phyloP scores from a whole-genome alignment of 2,329 filamentous ascomycete species.

The Fusarium sp. region DNA sequence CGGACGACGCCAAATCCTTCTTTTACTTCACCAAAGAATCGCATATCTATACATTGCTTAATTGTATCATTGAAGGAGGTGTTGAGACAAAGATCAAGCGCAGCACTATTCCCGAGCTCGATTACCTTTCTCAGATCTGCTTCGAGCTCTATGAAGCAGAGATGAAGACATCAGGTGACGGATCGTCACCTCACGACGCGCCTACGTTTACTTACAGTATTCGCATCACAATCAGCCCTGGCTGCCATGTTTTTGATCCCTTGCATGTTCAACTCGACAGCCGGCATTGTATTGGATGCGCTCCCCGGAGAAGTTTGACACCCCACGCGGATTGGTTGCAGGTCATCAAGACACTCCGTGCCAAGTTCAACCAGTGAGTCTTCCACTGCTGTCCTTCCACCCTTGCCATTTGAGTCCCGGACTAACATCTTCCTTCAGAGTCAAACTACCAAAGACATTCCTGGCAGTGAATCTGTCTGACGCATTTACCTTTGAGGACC shows the following conservation, averaged over 20 bases:
- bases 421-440: conserved; percentile 57
- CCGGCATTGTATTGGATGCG: conserved; percentile 95
- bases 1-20: conserved; percentile 93
- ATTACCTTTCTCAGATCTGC: conserved; percentile 97
- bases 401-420: conserved; percentile 16
- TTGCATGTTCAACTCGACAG: conserved; percentile 96
- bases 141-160: conserved; percentile 98
- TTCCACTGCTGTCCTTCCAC: background rate
- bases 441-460: conserved; percentile 76
- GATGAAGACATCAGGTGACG: conserved; percentile 68
- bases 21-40: conserved; percentile 99
- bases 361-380: conserved; percentile 91
- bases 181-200: conserved; percentile 60
- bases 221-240: conserved; percentile 93
- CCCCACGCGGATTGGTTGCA: conserved; percentile 95
- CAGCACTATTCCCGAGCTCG: conserved; percentile 94
- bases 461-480: conserved; percentile 74
- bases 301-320: conserved; percentile 89
- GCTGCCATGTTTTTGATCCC: conserved; percentile 96
- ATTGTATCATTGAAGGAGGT: conserved; percentile 97
- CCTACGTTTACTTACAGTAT: conserved; percentile 94
- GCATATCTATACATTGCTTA: conserved; percentile 97
- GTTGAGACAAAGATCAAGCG: conserved; percentile 97
- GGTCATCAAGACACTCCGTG: conserved; percentile 93
- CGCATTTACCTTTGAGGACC: conserved; percentile 70